These are phyloP conservation scores for Rhytidiadelphus loreus DNA, from an alignment of 225 moss, liverwort and hornwort species.

Conservation along the genomic window DNA sequence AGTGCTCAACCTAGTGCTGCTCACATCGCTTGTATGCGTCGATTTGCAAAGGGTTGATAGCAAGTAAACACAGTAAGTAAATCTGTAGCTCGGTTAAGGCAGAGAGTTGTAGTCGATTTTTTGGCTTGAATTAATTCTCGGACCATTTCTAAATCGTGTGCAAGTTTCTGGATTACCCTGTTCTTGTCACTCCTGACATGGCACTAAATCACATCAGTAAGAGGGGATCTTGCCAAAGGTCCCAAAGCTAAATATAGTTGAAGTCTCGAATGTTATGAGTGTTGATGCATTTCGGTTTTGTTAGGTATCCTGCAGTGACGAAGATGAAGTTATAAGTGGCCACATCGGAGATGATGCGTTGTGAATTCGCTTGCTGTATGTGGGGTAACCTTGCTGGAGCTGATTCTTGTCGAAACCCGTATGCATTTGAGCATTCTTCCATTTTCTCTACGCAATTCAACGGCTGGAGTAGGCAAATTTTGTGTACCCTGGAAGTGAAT, in stretches of 20 bases:
- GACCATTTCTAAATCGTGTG: background rate
- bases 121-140: background rate
- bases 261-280: background rate
- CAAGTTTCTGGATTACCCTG: background rate
- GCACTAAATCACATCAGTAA: background rate
- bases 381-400: background rate
- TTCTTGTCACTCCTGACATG: background rate
- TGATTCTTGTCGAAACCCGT: background rate
- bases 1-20: background rate
- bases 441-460: background rate
- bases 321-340: background rate
- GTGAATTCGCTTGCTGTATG: background rate
- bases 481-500: no score
- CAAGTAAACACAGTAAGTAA: background rate
- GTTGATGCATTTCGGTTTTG: background rate
- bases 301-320: background rate
- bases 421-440: background rate
- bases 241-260: background rate
- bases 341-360: background rate
- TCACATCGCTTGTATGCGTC: background rate
- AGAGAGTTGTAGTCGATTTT: background rate
- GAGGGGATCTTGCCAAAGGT: background rate
- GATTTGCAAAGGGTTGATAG: background rate
- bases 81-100: background rate
- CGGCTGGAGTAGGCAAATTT: background rate